These are phyloP conservation scores for Ambrosiella cleistominuta DNA, from an alignment of 2,329 filamentous ascomycete species.

Conservation along the genomic window DNA sequence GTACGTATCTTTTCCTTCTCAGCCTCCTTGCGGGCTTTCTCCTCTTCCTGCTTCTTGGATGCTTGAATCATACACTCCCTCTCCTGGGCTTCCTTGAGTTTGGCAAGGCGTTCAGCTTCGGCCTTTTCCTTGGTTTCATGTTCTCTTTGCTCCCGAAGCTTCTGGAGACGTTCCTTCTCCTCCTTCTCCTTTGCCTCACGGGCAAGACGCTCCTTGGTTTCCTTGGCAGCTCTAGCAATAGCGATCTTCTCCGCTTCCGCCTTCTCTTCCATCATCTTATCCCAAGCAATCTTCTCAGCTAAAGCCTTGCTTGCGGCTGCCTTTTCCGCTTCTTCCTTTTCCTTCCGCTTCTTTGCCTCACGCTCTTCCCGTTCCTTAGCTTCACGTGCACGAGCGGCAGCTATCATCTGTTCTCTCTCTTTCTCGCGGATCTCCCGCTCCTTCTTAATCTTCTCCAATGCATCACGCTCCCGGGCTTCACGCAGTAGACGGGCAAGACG, in stretches of 20 bases:
- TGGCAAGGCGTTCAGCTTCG: constrained; percentile 21
- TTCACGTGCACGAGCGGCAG: constrained; percentile 8
- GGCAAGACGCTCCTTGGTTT: background rate
- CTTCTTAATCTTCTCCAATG: constrained; percentile 8
- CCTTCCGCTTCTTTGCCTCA: constrained; percentile 5
- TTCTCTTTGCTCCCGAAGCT: constrained; percentile 25
- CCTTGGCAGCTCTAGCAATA: constrained; percentile 1
- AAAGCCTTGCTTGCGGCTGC: background rate
- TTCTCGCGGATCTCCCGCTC: constrained; percentile 33
- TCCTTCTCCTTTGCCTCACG: constrained; percentile 13
- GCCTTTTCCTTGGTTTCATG: constrained; percentile 18
- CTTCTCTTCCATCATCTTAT: constrained; percentile 4
- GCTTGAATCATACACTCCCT: constrained; percentile 15
- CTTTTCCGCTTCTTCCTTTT: constrained; percentile 1
- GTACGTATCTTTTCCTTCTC: constrained; percentile 17
- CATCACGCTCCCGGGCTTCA: constrained; percentile 4
- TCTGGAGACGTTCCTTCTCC: constrained; percentile 28
- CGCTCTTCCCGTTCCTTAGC: constrained; percentile 20
- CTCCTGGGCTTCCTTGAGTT: constrained; percentile 21
- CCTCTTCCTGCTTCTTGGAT: constrained; percentile 24
- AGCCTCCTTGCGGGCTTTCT: constrained; percentile 24
- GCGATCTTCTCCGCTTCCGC: constrained; percentile 1
- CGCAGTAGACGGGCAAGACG: constrained; percentile 14
- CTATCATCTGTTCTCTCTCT: constrained; percentile 27
- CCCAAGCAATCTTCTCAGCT: background rate